Base-by-base conservation (phyloP, 2,329 filamentous ascomycete genomes). In the Clarireedia hainanense region DNA sequence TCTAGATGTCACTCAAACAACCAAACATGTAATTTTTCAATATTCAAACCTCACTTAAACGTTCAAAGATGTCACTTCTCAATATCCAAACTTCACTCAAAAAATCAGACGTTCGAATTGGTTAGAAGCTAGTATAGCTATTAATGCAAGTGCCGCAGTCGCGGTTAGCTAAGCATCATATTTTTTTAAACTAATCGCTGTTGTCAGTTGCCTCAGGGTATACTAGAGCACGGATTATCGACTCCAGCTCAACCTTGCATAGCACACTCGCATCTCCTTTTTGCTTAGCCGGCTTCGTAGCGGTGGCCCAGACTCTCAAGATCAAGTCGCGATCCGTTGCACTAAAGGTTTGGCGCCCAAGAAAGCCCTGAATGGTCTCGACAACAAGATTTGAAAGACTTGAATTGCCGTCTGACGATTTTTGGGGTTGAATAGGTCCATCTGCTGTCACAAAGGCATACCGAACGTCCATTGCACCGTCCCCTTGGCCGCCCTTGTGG, bases 371-470 rank as follows among this genome's bases (percentile, higher is more conserved):
- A n/a, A 56, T 14, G 46, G 45, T 40, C 12, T 37, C 5, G 23
- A 52, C 39, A 20, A 56, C 9, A 5, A 56, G 14, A 17, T 45
- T 12, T 17, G 26, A 47, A 39, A 39, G 9, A 26, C 30, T 20
- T 9, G 47, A 51, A 5, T 26, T 34, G 36, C 15, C 3, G 7
- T 20, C 45, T 5, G 53, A 6, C 26, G 43, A 39, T 37, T 26
- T 1, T 5, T 30, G 4, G 26, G 24, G 3, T 5, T 30, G 4
- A 7, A 27, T 6, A 43, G 46, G 27, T 24, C 14, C 26, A 46
- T 27, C 39, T 37, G 39, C 27, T 15, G 47, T 40, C 15, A 56
- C 27, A 39, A 56, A 56, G 20, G 40, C 47, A 46, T 52, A 56
- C 26, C 12, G 39, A 3, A 36, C 2, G 24, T 14, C 15, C 10